A percentile compares a stretch with the other conserved stretches of the same genome.
Evolutionary conservation across 495 filamentous ascomycete genomes (phyloP).

Genomic region (Cudoniella acicularis): DNA sequence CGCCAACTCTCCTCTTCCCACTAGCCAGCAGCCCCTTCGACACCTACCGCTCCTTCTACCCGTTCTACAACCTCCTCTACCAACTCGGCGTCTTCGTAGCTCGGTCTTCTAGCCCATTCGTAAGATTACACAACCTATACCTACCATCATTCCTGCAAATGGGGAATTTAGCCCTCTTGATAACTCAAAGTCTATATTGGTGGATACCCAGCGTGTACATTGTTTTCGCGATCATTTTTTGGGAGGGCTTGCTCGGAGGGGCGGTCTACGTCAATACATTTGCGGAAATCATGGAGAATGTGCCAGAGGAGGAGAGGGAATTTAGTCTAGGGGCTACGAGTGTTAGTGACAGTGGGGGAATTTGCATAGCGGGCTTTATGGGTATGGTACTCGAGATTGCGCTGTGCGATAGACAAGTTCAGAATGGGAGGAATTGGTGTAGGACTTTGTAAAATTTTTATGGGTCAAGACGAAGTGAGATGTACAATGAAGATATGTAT

Average conservation of each 20-base stretch:
- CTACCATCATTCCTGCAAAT: slow-evolving; percentile 80
- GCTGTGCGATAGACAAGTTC: slow-evolving; percentile 79
- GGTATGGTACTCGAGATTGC: slow-evolving; percentile 80
- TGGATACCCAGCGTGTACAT: slow-evolving; percentile 74
- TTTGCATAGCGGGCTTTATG: slow-evolving; percentile 83
- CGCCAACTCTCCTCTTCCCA: slow-evolving; percentile 86
- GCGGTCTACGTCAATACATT: slow-evolving; percentile 95
- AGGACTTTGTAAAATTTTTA: slow-evolving; percentile 15
- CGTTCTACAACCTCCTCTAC: slow-evolving; percentile 86
- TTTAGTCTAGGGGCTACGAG: slow-evolving; percentile 87
- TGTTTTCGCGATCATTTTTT: slow-evolving; percentile 82
- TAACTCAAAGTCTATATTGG: slow-evolving; percentile 59
- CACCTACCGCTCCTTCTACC: slow-evolving; percentile 84
- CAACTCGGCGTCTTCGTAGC: slow-evolving; percentile 93
- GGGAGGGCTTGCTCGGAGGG: slow-evolving; percentile 90
- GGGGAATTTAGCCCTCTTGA: slow-evolving; percentile 69
- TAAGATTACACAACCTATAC: slow-evolving; percentile 79
- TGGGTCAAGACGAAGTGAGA: too few relatives aligned
- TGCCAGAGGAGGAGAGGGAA: slow-evolving; percentile 73
- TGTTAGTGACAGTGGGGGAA: slow-evolving; percentile 88
- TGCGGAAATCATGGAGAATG: slow-evolving; percentile 81
- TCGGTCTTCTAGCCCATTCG: slow-evolving; percentile 81
- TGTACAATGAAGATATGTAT: not conserved
- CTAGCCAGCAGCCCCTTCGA: slow-evolving; percentile 68
- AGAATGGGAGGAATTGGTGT: slow-evolving; percentile 75